These are phyloP conservation scores for Acacia acuminata DNA, from an alignment of 306 rosid genomes.

Conservation along the genomic window DNA sequence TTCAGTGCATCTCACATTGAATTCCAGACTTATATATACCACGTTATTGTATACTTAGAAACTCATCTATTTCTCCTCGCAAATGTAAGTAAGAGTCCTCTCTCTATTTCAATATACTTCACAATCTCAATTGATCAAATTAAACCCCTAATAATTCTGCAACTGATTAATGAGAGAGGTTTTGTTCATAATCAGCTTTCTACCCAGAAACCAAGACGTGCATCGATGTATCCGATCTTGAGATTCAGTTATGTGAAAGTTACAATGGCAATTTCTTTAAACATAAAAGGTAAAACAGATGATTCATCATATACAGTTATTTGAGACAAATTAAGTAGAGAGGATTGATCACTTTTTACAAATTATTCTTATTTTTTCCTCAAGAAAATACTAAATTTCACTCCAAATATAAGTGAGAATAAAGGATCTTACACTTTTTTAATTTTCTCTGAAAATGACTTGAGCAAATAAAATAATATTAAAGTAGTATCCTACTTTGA, in stretches of 20 bases:
- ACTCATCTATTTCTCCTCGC: background rate
- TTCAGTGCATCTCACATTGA: background rate
- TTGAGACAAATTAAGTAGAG: background rate
- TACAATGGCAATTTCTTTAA: background rate
- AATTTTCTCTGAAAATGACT: conserved; percentile 20
- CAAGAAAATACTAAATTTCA: background rate
- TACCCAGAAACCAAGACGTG: background rate
- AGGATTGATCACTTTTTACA: background rate
- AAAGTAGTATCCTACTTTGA: background rate
- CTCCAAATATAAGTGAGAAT: background rate
- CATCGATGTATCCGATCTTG: background rate
- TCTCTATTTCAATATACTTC: background rate
- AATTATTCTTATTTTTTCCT: background rate
- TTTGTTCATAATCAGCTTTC: background rate
- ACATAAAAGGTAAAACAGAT: background rate
- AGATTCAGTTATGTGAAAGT: background rate
- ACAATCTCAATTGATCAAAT: background rate
- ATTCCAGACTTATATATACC: background rate
- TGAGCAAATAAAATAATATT: conserved; percentile 15
- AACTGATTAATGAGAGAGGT: background rate
- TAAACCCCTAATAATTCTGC: background rate
- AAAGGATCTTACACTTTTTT: background rate
- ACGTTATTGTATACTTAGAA: background rate
- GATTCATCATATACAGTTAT: background rate
- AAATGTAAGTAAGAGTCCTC: background rate